Conservation (phyloP, 2,329 filamentous ascomycete genomes). For the Exophiala dermatitidis region DNA sequence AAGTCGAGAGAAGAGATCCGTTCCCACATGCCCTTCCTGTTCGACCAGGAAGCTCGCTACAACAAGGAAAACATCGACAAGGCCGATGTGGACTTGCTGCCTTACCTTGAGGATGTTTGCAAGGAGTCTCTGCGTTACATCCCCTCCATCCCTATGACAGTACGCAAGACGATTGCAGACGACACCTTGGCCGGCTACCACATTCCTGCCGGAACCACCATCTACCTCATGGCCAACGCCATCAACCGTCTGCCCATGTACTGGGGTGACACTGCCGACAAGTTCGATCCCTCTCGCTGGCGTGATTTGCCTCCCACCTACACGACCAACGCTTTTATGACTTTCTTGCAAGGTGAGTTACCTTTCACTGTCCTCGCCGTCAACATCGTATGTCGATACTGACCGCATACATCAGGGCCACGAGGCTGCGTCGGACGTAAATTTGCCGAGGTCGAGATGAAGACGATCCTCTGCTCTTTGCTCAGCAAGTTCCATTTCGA, state of each 20-base stretch:
- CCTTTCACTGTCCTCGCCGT: too few relatives aligned
- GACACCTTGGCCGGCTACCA: slow-evolving; percentile 37
- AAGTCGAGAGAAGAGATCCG: slow-evolving; percentile 39
- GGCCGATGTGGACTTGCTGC: slow-evolving; percentile 37
- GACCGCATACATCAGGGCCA: slow-evolving; percentile 21
- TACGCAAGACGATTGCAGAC: slow-evolving; percentile 38
- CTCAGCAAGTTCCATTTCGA: slow-evolving; percentile 33
- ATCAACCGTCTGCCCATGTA: slow-evolving; percentile 38
- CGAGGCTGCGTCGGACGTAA: slow-evolving; percentile 32
- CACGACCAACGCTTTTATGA: slow-evolving; percentile 34
- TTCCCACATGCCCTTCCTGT: slow-evolving; percentile 35
- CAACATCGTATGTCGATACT: background rate
- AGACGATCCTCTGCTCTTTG: slow-evolving; percentile 32
- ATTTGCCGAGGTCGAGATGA: slow-evolving; percentile 35
- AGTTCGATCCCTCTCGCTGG: slow-evolving; percentile 41
- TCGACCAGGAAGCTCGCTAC: slow-evolving; percentile 32
- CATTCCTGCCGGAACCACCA: slow-evolving; percentile 39
- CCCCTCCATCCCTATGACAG: slow-evolving; percentile 42
- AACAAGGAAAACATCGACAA: slow-evolving; percentile 29
- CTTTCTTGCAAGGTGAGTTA: slow-evolving; percentile 26
- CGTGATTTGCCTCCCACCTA: slow-evolving; percentile 34
- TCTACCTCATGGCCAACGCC: slow-evolving; percentile 40
- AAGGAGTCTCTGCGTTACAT: slow-evolving; percentile 43
- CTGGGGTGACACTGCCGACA: slow-evolving; percentile 38
- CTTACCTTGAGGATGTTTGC: slow-evolving; percentile 43